Percentiles rank a stretch among this genome's conserved stretches.
phyloP scores from a whole-genome alignment of 768 basidiomycete species.

The Trametes cinnabarina region DNA sequence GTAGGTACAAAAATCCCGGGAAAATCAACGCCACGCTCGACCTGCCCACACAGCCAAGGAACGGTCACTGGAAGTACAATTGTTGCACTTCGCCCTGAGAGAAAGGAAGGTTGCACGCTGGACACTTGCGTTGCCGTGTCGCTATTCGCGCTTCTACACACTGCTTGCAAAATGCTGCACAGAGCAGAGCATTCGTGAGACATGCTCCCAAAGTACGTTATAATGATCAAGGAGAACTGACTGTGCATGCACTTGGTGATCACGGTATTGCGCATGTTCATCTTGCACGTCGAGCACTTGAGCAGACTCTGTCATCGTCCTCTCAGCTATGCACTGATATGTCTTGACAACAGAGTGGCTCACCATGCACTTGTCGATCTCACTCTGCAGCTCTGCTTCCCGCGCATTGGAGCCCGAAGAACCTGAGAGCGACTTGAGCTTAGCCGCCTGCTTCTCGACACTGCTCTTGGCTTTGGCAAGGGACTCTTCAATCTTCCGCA shows the following conservation, averaged over 20 bases:
- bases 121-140: conserved; percentile 92
- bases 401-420: conserved; percentile 25
- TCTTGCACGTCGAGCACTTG: conserved; percentile 85
- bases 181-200: no score
- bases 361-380: conserved; percentile 62
- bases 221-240: conserved; percentile 39
- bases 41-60: not conserved
- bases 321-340: not conserved
- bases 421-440: conserved; percentile 41
- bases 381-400: conserved; percentile 42
- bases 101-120: conserved; percentile 80
- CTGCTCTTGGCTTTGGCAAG: conserved; percentile 48
- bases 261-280: conserved; percentile 72
- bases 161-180: conserved; percentile 75
- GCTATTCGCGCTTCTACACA: conserved; percentile 86
- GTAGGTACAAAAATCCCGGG: conserved; percentile 5
- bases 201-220: no score
- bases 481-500: conserved; percentile 48
- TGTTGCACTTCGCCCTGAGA: conserved; percentile 79
- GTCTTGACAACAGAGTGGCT: not conserved
- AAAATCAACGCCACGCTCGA: not conserved
- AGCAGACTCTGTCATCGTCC: conserved; percentile 59
- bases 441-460: conserved; percentile 46
- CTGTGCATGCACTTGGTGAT: conserved; percentile 92
- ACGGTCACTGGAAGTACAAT: conserved; percentile 53